These are phyloP conservation scores for Dichotomocladium elegans DNA, from an alignment of 371 early-diverging fungal genomes.

Conservation along the genomic window DNA sequence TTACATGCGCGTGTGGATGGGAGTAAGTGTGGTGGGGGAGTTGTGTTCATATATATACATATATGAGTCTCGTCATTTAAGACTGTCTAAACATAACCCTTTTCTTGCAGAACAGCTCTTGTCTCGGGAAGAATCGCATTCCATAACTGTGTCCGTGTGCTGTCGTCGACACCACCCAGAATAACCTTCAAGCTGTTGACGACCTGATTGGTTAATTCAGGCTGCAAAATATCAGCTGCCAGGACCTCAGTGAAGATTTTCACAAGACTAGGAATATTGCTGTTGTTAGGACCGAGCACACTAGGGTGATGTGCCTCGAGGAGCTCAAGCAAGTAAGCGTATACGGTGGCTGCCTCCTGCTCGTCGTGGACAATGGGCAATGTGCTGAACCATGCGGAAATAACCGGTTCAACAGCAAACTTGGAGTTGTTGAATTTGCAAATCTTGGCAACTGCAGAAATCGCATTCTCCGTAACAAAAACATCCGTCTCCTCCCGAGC, in stretches of 20 bases:
- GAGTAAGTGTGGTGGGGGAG: too few relatives aligned
- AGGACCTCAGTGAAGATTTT: conserved; percentile 68
- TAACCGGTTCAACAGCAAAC: conserved; percentile 60
- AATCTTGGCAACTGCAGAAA: conserved; percentile 88
- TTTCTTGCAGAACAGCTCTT: conserved; percentile 62
- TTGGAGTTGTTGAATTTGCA: conserved; percentile 59
- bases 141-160: conserved; percentile 63
- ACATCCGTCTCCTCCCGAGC: conserved; percentile 70
- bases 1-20: too few relatives aligned
- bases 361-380: conserved; percentile 86
- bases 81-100: conserved; percentile 53
- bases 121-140: conserved; percentile 62
- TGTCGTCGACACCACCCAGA: conserved; percentile 53
- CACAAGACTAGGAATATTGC: conserved; percentile 62
- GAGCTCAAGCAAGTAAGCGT: conserved; percentile 75
- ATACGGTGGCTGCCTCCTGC: conserved; percentile 77
- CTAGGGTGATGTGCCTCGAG: conserved; percentile 61
- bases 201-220: conserved; percentile 58
- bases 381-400: conserved; percentile 72
- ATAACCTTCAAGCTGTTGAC: conserved; percentile 59
- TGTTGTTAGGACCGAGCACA: conserved; percentile 58
- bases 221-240: conserved; percentile 59
- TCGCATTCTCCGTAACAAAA: conserved; percentile 86
- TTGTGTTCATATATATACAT: too few relatives aligned
- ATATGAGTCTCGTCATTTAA: too few relatives aligned